phyloP scores from a whole-genome alignment of 805 yeast genomes.

The Schizosaccharomyces octosporus region DNA sequence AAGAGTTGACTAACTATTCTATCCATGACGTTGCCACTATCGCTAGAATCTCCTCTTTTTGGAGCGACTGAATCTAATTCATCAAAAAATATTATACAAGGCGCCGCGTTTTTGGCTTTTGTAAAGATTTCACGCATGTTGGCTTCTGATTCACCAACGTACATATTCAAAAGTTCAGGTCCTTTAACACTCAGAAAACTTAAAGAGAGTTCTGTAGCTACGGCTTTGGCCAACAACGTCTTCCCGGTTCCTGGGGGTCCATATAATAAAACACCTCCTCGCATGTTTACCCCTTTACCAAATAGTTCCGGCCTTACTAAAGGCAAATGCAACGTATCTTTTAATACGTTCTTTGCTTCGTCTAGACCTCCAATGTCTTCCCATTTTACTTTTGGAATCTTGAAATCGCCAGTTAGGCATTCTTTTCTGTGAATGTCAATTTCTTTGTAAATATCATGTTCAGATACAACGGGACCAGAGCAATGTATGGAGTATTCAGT shows the following conservation, averaged over 20 bases:
- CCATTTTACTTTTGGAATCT: conserved; percentile 88
- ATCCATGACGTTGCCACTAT: conserved; percentile 98
- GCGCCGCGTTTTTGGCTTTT: conserved; percentile 83
- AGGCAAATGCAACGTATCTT: conserved; percentile 92
- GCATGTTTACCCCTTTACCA: conserved; percentile 66
- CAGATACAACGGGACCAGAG: neutral
- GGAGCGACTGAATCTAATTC: conserved; percentile 97
- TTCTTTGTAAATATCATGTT: neutral
- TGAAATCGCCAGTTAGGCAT: conserved; percentile 50
- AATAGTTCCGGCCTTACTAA: conserved; percentile 77
- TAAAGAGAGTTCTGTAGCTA: conserved; percentile 81
- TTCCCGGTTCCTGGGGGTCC: conserved; percentile 99
- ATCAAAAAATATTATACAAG: conserved; percentile 92
- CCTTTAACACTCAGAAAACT: conserved; percentile 94
- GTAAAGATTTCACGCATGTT: conserved; percentile 87
- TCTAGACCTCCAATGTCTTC: conserved; percentile 93
- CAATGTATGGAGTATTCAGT: neutral
- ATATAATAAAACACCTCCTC: conserved; percentile 82
- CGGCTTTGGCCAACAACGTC: conserved; percentile 84
- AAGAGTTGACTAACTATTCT: conserved; percentile 84
- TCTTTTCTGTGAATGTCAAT: neutral
- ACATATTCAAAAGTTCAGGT: conserved; percentile 89
- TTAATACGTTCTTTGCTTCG: conserved; percentile 66
- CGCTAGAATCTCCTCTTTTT: conserved; percentile 94
- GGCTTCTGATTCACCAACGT: conserved; percentile 95